These are phyloP conservation scores for Aureobasidium zeae DNA, from an alignment of 2,329 filamentous ascomycete genomes.

Conservation along the genomic window DNA sequence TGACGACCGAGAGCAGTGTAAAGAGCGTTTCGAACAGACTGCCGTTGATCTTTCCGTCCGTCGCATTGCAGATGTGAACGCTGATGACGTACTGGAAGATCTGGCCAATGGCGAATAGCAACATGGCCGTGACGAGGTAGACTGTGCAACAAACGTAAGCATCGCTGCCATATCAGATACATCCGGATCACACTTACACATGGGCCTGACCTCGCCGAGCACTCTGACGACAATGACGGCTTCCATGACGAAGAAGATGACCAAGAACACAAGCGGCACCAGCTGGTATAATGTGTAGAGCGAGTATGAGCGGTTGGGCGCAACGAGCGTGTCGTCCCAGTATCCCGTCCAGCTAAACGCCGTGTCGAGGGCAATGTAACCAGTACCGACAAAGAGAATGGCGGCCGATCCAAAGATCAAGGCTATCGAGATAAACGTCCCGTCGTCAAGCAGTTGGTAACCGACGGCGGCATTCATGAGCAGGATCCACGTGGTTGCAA, in stretches of 20 bases:
- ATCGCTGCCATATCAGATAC: background rate
- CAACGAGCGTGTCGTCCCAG: constrained; percentile 51
- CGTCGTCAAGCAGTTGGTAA: constrained; percentile 88
- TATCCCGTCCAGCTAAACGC: constrained; percentile 75
- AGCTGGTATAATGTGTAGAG: constrained; percentile 94
- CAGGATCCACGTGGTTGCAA: constrained; percentile 86
- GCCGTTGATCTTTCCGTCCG: constrained; percentile 79
- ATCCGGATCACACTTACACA: constrained; percentile 51
- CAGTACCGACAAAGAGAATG: constrained; percentile 75
- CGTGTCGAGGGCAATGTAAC: constrained; percentile 92
- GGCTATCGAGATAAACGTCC: constrained; percentile 72
- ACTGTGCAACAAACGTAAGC: constrained; percentile 36
- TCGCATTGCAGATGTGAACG: constrained; percentile 77
- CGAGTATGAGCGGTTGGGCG: constrained; percentile 61
- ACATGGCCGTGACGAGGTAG: constrained; percentile 62
- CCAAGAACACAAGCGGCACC: constrained; percentile 77
- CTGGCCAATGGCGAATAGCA: constrained; percentile 86
- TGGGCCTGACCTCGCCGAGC: constrained; percentile 81
- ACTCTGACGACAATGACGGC: constrained; percentile 73
- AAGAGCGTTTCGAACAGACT: constrained; percentile 89
- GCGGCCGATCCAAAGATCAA: constrained; percentile 63
- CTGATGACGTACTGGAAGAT: constrained; percentile 95
- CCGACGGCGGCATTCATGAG: constrained; percentile 88
- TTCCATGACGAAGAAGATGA: constrained; percentile 77
- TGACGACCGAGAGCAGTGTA: constrained; percentile 71